Percentiles rank a stretch among this genome's conserved stretches.
These are phyloP conservation scores for Mycena alexandri DNA, from an alignment of 768 basidiomycete genomes.

Conservation along the genomic window DNA sequence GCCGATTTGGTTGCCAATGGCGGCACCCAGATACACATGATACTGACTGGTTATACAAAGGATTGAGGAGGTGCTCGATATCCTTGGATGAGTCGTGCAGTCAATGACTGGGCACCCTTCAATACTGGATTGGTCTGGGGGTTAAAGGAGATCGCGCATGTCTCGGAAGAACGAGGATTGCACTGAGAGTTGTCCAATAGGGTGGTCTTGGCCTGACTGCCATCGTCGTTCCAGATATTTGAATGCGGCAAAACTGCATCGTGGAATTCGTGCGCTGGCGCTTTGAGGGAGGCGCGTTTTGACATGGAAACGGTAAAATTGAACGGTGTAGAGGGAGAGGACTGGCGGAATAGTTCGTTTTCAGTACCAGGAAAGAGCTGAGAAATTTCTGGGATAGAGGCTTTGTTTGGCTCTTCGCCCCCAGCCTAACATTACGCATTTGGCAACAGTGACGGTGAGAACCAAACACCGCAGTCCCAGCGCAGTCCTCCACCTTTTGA, in stretches of 20 bases:
- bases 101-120: slow-evolving; percentile 35
- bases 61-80: slow-evolving; percentile 29
- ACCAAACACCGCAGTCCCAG: too few species aligned
- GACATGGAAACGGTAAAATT: too few species aligned
- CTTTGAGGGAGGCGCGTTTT: slow-evolving; percentile 17
- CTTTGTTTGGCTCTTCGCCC: too few species aligned
- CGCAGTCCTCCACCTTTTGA: too few species aligned
- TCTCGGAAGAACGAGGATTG: slow-evolving; percentile 49
- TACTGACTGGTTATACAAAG: slow-evolving; percentile 33
- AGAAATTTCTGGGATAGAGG: too few species aligned
- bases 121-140: slow-evolving; percentile 16
- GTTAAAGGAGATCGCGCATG: slow-evolving; percentile 38
- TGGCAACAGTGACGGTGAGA: too few species aligned
- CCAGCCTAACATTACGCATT: too few species aligned
- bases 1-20: neutral
- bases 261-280: slow-evolving; percentile 7
- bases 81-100: slow-evolving; percentile 32
- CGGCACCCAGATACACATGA: neutral
- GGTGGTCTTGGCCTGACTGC: slow-evolving; percentile 41
- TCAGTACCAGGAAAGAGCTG: too few species aligned
- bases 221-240: slow-evolving; percentile 46
- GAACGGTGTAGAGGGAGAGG: too few species aligned
- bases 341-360: too few species aligned
- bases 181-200: slow-evolving; percentile 40
- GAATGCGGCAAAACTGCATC: slow-evolving; percentile 1